Percentiles rank a stretch among this genome's conserved stretches.
Evolutionary conservation across 352 stramenopile genomes (phyloP).

Genomic region (Globisporangium irregulare): DNA sequence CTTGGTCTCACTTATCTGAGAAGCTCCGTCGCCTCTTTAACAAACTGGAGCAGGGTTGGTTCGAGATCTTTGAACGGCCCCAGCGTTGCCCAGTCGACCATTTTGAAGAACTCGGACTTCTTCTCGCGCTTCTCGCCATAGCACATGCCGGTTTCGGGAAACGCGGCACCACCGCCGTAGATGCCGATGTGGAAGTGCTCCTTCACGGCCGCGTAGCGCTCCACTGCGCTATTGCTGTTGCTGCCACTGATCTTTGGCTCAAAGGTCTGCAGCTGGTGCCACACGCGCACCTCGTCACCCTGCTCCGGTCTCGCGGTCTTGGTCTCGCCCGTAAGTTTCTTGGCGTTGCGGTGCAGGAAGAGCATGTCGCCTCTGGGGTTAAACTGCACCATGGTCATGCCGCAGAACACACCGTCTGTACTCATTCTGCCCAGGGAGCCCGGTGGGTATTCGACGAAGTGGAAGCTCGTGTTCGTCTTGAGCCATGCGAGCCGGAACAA

Average conservation of each 20-base stretch:
- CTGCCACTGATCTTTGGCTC: constrained; percentile 2
- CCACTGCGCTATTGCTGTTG: constrained; percentile 9
- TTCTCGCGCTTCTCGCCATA: constrained; percentile 34
- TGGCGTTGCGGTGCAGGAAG: constrained; percentile 49
- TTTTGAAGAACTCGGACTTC: constrained; percentile 25
- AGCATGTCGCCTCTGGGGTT: constrained; percentile 29
- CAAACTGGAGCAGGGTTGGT: constrained; percentile 30
- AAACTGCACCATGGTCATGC: constrained; percentile 50
- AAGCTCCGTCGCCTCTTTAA: constrained; percentile 26
- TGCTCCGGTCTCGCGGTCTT: constrained; percentile 1
- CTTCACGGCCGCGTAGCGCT: constrained; percentile 29
- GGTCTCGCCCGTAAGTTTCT: constrained; percentile 33
- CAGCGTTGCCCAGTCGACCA: constrained; percentile 32
- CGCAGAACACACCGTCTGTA: constrained; percentile 38
- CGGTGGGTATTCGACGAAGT: constrained; percentile 45
- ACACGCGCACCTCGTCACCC: constrained; percentile 18
- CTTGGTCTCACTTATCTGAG: constrained; percentile 5
- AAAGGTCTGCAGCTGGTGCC: constrained; percentile 41
- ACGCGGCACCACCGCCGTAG: constrained; percentile 36
- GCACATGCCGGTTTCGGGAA: constrained; percentile 37
- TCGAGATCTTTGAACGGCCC: constrained; percentile 27
- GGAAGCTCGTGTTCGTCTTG: constrained; percentile 39
- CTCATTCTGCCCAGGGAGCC: constrained; percentile 29
- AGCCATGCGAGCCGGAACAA: constrained; percentile 59
- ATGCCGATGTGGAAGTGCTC: constrained; percentile 37